Conservation (phyloP, 2,329 filamentous ascomycete species). For the Alternaria gansuensis region DNA sequence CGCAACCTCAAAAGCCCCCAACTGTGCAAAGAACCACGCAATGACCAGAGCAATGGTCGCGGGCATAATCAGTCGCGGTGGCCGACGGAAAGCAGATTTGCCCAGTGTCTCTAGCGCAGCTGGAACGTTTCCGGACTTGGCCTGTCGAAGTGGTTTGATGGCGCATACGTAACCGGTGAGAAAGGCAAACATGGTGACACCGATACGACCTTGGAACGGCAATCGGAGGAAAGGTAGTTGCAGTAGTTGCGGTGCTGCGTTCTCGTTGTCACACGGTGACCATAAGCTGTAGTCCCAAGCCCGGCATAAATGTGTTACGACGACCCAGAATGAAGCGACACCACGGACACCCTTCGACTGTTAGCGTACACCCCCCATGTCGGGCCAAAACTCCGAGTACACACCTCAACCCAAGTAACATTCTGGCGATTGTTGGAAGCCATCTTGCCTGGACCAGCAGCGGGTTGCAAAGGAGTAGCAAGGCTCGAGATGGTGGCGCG, state of each 20-base stretch:
- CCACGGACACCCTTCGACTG: slow-evolving; percentile 59
- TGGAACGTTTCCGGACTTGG: slow-evolving; percentile 57
- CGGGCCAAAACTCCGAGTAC: slow-evolving; percentile 13
- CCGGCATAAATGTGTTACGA: slow-evolving; percentile 62
- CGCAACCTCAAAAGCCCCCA: slow-evolving; percentile 60
- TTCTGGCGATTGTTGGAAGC: slow-evolving; percentile 47
- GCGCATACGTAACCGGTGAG: slow-evolving; percentile 66
- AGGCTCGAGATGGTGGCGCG: slow-evolving; percentile 37
- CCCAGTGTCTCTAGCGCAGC: slow-evolving; percentile 60
- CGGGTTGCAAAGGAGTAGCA: slow-evolving; percentile 23
- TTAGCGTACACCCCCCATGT: slow-evolving; percentile 13
- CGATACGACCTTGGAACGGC: slow-evolving; percentile 64
- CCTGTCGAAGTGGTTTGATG: slow-evolving; percentile 63
- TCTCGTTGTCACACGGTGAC: slow-evolving; percentile 56
- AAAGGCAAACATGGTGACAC: slow-evolving; percentile 66
- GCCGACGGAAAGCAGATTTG: slow-evolving; percentile 64
- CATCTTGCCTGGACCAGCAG: slow-evolving; percentile 32
- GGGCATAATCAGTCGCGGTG: slow-evolving; percentile 62
- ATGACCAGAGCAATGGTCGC: slow-evolving; percentile 62
- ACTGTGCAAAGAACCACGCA: slow-evolving; percentile 60
- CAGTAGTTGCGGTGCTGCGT: slow-evolving; percentile 57
- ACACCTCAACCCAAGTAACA: slow-evolving; percentile 55
- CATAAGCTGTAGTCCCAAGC: slow-evolving; percentile 64
- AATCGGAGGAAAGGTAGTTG: slow-evolving; percentile 64
- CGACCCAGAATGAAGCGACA: slow-evolving; percentile 63